Conservation (phyloP, 305 asterid species). For the Ruellia speciosa region DNA sequence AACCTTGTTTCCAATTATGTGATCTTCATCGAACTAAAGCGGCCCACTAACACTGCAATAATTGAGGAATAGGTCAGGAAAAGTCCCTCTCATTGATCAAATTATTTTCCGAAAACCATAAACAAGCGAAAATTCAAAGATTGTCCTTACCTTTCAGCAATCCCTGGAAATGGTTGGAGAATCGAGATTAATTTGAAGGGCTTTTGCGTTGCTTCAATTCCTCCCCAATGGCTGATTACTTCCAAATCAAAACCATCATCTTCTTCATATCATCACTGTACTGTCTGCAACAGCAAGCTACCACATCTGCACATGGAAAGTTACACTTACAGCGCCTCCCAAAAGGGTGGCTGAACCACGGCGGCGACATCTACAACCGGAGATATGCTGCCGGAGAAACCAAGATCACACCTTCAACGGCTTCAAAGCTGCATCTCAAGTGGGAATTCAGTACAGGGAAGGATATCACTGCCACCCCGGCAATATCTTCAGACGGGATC, state of each 20-base stretch:
- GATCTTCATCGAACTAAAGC: too few relatives aligned
- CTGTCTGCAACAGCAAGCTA: not conserved
- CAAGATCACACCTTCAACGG: not conserved
- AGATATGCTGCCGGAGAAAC: not conserved
- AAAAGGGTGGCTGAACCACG: not conserved
- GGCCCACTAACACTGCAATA: too few relatives aligned
- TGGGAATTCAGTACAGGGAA: conserved; percentile 40
- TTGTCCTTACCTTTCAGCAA: not conserved
- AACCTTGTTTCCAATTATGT: too few relatives aligned
- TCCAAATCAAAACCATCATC: not conserved
- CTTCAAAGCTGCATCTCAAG: not conserved
- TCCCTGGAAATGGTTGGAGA: not conserved
- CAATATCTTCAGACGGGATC: conserved; percentile 23
- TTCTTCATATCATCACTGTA: not conserved
- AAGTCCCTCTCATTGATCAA: too few relatives aligned
- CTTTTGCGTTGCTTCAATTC: not conserved
- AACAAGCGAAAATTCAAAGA: not conserved
- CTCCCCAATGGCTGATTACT: not conserved
- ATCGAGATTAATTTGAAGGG: not conserved
- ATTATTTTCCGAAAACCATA: too few relatives aligned
- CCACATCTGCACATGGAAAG: not conserved
- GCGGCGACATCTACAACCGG: not conserved
- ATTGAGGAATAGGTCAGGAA: too few relatives aligned
- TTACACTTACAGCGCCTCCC: not conserved
- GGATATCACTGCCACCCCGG: conserved; percentile 35